A percentile compares a stretch with the other conserved stretches of the same genome.
phyloP scores from a whole-genome alignment of 177 flowering plant genomes.

The Vitis hybrid region DNA sequence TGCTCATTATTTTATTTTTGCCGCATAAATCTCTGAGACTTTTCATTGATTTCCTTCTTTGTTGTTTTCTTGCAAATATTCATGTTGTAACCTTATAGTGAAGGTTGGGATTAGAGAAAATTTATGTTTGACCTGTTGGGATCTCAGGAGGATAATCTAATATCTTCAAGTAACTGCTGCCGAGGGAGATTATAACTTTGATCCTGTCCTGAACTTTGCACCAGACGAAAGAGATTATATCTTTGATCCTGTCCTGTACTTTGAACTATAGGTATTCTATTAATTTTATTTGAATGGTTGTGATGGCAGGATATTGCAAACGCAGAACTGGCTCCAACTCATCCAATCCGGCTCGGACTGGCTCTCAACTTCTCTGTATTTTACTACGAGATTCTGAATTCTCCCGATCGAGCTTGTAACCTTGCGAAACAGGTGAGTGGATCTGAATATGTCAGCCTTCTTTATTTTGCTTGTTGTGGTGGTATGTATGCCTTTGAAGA shows the following conservation, averaged over 20 bases:
- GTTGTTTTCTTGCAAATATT: no score
- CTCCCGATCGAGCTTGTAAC: constrained; percentile 56
- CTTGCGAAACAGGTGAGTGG: constrained; percentile 49
- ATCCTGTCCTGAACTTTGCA: not conserved
- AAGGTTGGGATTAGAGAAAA: not conserved
- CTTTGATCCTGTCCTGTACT: not conserved
- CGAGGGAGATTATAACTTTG: not conserved
- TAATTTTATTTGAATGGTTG: not conserved
- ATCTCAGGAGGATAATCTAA: not conserved
- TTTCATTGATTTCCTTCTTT: no score
- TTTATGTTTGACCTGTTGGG: not conserved
- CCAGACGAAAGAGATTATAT: not conserved
- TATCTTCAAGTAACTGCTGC: no score
- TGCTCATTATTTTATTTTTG: no score
- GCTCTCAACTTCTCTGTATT: constrained; percentile 59
- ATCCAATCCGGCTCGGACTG: constrained; percentile 49
- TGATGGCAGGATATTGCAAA: constrained; percentile 42
- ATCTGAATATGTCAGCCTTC: not conserved
- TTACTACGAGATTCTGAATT: constrained; percentile 53
- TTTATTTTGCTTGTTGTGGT: not conserved
- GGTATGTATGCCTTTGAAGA: not conserved
- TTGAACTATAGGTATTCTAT: not conserved
- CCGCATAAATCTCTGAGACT: no score
- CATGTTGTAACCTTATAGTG: no score
- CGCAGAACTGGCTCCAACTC: constrained; percentile 50